Conservation (phyloP, 2,329 filamentous ascomycete genomes). For the Ophiostoma himal-ulmi region DNA sequence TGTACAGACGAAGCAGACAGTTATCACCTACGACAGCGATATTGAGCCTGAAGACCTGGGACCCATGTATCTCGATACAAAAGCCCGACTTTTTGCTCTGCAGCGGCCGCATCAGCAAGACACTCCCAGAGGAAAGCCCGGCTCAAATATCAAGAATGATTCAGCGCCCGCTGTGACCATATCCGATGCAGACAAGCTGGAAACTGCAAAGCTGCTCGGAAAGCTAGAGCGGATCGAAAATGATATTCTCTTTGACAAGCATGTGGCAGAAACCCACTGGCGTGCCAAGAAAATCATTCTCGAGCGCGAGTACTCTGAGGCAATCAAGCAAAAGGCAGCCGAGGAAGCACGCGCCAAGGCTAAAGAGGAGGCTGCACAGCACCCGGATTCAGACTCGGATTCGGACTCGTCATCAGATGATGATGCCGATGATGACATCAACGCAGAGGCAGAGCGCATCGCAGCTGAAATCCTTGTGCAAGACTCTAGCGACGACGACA, state of each 20-base stretch:
- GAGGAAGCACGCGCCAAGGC: constrained; percentile 32
- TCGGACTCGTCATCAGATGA: constrained; percentile 26
- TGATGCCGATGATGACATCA: constrained; percentile 42
- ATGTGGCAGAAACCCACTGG: constrained; percentile 62
- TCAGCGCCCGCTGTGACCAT: not conserved
- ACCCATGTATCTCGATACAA: constrained; percentile 70
- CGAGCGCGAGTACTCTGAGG: constrained; percentile 53
- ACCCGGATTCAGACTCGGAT: constrained; percentile 23
- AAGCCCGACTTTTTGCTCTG: constrained; percentile 59
- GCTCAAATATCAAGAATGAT: not conserved
- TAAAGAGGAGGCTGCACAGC: constrained; percentile 25
- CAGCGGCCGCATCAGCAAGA: constrained; percentile 48
- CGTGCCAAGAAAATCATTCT: constrained; percentile 51
- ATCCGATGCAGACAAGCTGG: constrained; percentile 36
- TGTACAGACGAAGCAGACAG: constrained; percentile 38
- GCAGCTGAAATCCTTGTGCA: constrained; percentile 55
- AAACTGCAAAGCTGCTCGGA: constrained; percentile 60
- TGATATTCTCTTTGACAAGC: constrained; percentile 68
- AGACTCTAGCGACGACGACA: constrained; percentile 50
- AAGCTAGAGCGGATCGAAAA: constrained; percentile 73
- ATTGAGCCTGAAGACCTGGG: constrained; percentile 70
- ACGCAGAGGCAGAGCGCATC: constrained; percentile 52
- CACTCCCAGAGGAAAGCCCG: constrained; percentile 35
- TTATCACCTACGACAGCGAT: constrained; percentile 57
- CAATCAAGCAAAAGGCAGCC: constrained; percentile 35